phyloP scores from a whole-genome alignment of 441 rosid genomes.

The Pelargonium myrrhifolium region DNA sequence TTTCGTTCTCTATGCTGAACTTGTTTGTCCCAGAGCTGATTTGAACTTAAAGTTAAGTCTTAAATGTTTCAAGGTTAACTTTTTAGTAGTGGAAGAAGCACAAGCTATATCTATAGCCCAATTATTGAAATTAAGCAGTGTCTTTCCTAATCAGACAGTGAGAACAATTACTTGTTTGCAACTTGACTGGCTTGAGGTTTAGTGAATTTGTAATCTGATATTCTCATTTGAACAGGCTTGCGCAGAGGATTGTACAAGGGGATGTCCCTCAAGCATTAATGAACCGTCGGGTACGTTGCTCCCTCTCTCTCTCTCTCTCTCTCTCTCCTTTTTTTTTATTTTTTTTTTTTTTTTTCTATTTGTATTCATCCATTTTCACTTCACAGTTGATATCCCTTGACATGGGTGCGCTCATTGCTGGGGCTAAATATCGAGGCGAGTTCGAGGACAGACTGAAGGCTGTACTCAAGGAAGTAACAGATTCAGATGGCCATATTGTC shows the following conservation, averaged over 20 bases:
- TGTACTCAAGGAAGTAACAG: slow-evolving; percentile 79
- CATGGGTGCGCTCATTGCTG: slow-evolving; percentile 95
- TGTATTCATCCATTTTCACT: not conserved
- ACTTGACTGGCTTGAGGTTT: not conserved
- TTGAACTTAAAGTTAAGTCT: no score
- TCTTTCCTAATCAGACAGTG: slow-evolving; percentile 34
- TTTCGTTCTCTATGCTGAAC: no score
- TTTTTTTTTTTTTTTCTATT: not conserved
- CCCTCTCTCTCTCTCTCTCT: not conserved
- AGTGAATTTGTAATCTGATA: slow-evolving; percentile 2
- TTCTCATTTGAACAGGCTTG: slow-evolving; percentile 55
- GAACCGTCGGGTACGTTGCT: slow-evolving; percentile 68
- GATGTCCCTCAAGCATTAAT: slow-evolving; percentile 98
- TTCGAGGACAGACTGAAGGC: slow-evolving; percentile 88
- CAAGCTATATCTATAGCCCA: no score
- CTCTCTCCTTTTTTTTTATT: not conserved
- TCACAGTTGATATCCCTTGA: slow-evolving; percentile 78
- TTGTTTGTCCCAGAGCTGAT: no score
- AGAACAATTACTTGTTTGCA: no score
- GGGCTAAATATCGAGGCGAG: slow-evolving; percentile 95
- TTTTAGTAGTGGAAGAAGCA: no score
- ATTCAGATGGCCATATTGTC: slow-evolving; percentile 63
- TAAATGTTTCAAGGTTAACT: no score
- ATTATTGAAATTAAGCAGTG: no score
- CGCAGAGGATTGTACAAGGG: slow-evolving; percentile 95